These are phyloP conservation scores for Hippophae rhamnoides DNA, from an alignment of 306 rosid genomes.

Conservation along the genomic window DNA sequence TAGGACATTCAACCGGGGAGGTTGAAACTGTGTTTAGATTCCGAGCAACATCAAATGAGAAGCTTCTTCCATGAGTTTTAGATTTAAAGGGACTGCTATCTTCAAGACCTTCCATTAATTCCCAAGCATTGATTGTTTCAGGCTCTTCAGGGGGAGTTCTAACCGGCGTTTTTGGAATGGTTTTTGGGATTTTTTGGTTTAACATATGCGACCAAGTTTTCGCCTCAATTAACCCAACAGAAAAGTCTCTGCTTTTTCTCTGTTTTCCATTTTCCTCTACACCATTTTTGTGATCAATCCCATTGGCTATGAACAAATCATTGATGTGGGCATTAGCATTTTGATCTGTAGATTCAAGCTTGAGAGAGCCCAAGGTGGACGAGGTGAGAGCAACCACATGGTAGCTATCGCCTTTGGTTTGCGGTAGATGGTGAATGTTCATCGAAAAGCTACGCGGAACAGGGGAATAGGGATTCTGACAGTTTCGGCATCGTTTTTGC, in stretches of 20 bases:
- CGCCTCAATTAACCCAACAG: constrained; percentile 45
- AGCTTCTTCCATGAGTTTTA: constrained; percentile 46
- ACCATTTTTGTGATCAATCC: background rate
- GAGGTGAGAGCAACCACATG: constrained; percentile 81
- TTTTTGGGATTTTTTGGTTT: constrained; percentile 53
- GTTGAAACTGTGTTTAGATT: constrained; percentile 8
- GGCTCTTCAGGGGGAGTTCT: constrained; percentile 74
- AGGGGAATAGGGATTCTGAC: constrained; percentile 58
- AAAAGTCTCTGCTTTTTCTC: constrained; percentile 26
- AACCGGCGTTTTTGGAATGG: constrained; percentile 35
- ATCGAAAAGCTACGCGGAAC: constrained; percentile 66
- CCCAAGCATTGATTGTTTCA: constrained; percentile 86
- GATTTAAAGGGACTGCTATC: constrained; percentile 57
- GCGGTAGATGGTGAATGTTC: constrained; percentile 74
- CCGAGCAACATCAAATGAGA: constrained; percentile 50
- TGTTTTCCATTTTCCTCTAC: background rate
- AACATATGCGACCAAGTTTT: constrained; percentile 78
- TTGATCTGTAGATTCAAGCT: constrained; percentile 20
- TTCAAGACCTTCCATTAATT: constrained; percentile 93
- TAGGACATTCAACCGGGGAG: constrained; percentile 26
- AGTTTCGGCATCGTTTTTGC: constrained; percentile 62
- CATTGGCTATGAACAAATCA: background rate
- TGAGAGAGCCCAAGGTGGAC: constrained; percentile 69
- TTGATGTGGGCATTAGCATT: constrained; percentile 2
- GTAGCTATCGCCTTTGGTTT: constrained; percentile 42